phyloP scores from a whole-genome alignment of 208 protist species.

The Trypanosoma caninum region DNA sequence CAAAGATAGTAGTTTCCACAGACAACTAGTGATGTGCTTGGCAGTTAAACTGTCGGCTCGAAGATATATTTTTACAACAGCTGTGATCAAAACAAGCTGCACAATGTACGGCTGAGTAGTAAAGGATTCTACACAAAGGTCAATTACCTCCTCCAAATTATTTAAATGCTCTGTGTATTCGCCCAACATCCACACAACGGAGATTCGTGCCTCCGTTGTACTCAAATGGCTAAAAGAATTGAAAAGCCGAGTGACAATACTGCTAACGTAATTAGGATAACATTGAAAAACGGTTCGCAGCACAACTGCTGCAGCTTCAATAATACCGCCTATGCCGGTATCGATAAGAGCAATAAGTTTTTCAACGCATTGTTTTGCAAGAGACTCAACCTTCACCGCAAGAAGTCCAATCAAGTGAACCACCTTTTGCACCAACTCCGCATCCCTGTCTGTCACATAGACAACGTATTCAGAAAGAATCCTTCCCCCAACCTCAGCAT shows the following conservation, averaged over 20 bases:
- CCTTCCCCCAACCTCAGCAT: slow-evolving; percentile 81
- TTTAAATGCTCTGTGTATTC: slow-evolving; percentile 95
- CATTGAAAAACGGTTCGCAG: slow-evolving; percentile 97
- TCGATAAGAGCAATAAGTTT: slow-evolving; percentile 94
- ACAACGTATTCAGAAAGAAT: slow-evolving; percentile 94
- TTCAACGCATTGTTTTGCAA: slow-evolving; percentile 92
- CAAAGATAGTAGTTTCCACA: slow-evolving; percentile 81
- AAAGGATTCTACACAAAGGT: slow-evolving; percentile 95
- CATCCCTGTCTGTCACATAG: slow-evolving; percentile 94
- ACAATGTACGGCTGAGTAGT: slow-evolving; percentile 89
- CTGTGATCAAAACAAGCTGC: slow-evolving; percentile 96
- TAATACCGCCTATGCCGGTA: slow-evolving; percentile 95
- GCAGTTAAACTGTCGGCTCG: slow-evolving; percentile 27
- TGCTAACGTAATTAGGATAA: slow-evolving; percentile 94
- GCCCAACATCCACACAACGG: slow-evolving; percentile 98
- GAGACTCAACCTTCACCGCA: slow-evolving; percentile 93
- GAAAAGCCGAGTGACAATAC: slow-evolving; percentile 92
- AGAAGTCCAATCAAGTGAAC: slow-evolving; percentile 95
- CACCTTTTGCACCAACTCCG: slow-evolving; percentile 95
- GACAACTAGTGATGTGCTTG: slow-evolving; percentile 27
- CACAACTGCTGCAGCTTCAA: slow-evolving; percentile 97
- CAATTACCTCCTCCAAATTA: slow-evolving; percentile 91
- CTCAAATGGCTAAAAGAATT: slow-evolving; percentile 95
- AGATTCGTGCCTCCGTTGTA: slow-evolving; percentile 94
- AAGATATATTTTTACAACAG: slow-evolving; percentile 97